Percentiles rank a stretch among this genome's conserved stretches.
phyloP scores from a whole-genome alignment of 139 green algal species.

The Chlorella ohadii region DNA sequence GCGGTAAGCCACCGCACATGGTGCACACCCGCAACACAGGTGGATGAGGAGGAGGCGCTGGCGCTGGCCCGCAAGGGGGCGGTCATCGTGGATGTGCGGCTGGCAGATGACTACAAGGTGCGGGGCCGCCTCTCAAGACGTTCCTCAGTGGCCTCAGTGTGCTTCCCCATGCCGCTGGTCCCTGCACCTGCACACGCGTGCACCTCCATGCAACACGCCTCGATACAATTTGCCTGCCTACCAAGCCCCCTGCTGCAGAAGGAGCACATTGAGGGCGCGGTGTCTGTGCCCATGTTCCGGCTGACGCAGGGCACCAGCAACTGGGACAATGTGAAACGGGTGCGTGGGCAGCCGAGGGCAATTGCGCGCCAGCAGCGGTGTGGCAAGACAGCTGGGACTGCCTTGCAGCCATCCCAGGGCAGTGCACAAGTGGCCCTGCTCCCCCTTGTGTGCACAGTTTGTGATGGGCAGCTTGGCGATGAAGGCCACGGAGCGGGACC shows the following conservation, averaged over 20 bases:
- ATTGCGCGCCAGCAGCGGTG: too few relatives aligned
- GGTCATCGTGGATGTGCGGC: constrained; percentile 68
- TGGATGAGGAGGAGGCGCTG: constrained; percentile 35
- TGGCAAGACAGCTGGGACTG: too few relatives aligned
- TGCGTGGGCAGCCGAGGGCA: background rate
- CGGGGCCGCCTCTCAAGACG: too few relatives aligned
- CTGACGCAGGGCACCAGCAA: constrained; percentile 50
- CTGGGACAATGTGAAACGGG: constrained; percentile 75
- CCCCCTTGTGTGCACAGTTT: background rate
- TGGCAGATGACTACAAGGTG: constrained; percentile 41
- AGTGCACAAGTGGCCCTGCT: too few relatives aligned
- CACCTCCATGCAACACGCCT: too few relatives aligned
- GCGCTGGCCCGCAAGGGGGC: constrained; percentile 57
- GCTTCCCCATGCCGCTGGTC: too few relatives aligned
- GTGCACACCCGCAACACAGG: background rate
- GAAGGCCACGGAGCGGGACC: constrained; percentile 75
- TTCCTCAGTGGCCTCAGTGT: too few relatives aligned
- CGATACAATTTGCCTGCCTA: too few relatives aligned
- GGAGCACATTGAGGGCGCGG: constrained; percentile 53
- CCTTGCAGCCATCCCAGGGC: too few relatives aligned
- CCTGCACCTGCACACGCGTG: too few relatives aligned
- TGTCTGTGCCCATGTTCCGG: constrained; percentile 72
- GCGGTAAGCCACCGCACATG: too few relatives aligned
- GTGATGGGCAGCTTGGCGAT: constrained; percentile 73
- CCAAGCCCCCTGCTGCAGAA: background rate